These are phyloP conservation scores for Beverwykella pulmonaria DNA, from an alignment of 495 filamentous ascomycete genomes.

Conservation along the genomic window DNA sequence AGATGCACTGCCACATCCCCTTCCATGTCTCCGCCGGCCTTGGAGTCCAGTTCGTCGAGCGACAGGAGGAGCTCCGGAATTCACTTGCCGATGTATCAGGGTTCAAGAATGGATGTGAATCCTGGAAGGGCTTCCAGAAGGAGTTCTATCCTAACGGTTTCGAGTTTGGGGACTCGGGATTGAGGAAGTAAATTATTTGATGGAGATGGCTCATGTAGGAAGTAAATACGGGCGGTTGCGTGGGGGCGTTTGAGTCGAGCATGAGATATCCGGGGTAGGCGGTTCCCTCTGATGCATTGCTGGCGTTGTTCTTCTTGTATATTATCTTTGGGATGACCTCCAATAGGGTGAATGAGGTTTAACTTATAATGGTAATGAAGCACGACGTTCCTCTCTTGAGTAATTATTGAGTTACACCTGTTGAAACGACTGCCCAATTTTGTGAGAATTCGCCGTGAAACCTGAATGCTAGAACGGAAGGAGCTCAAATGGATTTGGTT, in stretches of 20 bases:
- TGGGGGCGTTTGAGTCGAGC: not conserved
- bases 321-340: too few relatives aligned
- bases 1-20: slow-evolving; percentile 46
- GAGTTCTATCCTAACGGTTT: slow-evolving; percentile 21
- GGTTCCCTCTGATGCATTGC: not conserved
- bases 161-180: slow-evolving; percentile 14
- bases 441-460: too few relatives aligned
- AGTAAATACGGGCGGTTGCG: not conserved
- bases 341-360: too few relatives aligned
- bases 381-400: too few relatives aligned
- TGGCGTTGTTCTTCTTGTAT: too few relatives aligned
- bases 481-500: too few relatives aligned
- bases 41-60: slow-evolving; percentile 45
- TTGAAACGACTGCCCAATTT: too few relatives aligned
- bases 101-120: slow-evolving; percentile 29
- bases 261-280: not conserved
- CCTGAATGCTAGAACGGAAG: too few relatives aligned
- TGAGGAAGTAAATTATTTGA: not conserved
- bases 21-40: slow-evolving; percentile 46
- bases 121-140: slow-evolving; percentile 4
- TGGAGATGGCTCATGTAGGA: not conserved
- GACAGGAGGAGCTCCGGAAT: slow-evolving; percentile 26
- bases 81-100: slow-evolving; percentile 20
- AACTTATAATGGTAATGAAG: too few relatives aligned
- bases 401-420: too few relatives aligned